These are phyloP conservation scores for Puccinia polysora DNA, from an alignment of 1,284 basidiomycete species.

Conservation along the genomic window DNA sequence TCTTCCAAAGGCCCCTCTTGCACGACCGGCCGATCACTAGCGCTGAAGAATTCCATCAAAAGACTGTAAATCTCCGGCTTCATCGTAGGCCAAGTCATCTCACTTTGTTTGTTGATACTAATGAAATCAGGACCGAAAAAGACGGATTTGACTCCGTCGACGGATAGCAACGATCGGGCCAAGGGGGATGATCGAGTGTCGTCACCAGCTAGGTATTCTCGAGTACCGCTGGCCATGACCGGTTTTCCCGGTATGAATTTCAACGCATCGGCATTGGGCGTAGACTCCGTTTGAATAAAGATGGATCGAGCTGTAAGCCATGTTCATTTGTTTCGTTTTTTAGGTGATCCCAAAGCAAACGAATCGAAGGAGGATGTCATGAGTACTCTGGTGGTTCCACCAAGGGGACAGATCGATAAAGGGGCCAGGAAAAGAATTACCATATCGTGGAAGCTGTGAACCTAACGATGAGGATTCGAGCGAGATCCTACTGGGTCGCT, in stretches of 20 bases:
- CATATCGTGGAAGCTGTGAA: too few relatives aligned
- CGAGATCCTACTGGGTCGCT: too few relatives aligned
- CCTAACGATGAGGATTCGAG: too few relatives aligned
- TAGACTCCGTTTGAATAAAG: conserved; percentile 37
- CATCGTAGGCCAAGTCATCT: conserved; percentile 17
- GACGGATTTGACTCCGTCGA: conserved; percentile 33
- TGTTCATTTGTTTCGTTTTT: too few relatives aligned
- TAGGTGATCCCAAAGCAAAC: too few relatives aligned
- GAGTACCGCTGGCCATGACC: conserved; percentile 15
- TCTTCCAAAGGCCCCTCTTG: conserved; percentile 22
- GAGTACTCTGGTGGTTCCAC: too few relatives aligned
- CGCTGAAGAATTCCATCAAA: conserved; percentile 40
- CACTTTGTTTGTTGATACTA: conserved; percentile 31
- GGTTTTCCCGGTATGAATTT: conserved; percentile 31
- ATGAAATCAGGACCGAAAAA: conserved; percentile 43
- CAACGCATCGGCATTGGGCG: conserved; percentile 41
- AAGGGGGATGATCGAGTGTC: conserved; percentile 16
- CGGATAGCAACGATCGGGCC: conserved; percentile 13
- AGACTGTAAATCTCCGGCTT: conserved; percentile 43
- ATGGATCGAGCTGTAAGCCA: conserved; percentile 25
- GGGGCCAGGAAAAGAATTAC: too few relatives aligned
- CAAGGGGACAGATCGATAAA: too few relatives aligned
- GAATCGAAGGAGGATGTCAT: too few relatives aligned
- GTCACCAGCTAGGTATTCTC: conserved; percentile 10
- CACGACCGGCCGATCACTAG: conserved; percentile 6